Conservation (phyloP, 257 asterid species). For the Solanum chmielewskii region DNA sequence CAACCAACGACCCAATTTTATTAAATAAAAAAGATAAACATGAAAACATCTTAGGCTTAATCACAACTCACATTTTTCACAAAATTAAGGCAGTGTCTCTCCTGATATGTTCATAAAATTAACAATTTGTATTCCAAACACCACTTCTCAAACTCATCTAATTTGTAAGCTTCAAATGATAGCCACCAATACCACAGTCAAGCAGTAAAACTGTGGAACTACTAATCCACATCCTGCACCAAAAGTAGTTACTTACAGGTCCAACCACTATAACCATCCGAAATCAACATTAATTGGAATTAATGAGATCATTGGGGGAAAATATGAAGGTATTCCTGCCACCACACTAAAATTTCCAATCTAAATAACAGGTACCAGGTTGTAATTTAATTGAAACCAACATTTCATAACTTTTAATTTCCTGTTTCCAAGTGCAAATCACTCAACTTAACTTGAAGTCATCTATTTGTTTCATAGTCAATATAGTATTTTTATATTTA, state of each 20-base stretch:
- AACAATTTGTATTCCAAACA: neutral
- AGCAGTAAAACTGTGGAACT: neutral
- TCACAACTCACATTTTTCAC: neutral
- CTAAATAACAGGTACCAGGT: neutral
- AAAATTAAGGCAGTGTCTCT: neutral
- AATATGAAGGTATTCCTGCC: neutral
- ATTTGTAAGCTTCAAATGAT: neutral
- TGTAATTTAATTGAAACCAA: neutral
- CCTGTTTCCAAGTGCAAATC: neutral
- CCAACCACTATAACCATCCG: neutral
- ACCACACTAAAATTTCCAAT: neutral
- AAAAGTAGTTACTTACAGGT: neutral
- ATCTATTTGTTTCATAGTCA: neutral
- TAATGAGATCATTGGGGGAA: neutral
- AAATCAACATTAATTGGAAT: neutral
- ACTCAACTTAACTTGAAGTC: neutral
- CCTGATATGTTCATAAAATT: neutral
- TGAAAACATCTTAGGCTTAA: neutral
- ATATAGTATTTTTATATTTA: neutral
- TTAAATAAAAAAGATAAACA: neutral
- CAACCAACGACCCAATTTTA: too few relatives aligned
- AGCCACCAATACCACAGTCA: neutral
- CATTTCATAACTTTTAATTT: neutral
- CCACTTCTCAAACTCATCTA: neutral
- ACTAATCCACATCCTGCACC: neutral